Base-by-base conservation (phyloP, 768 basidiomycete species). In the Boletus patriciae region DNA sequence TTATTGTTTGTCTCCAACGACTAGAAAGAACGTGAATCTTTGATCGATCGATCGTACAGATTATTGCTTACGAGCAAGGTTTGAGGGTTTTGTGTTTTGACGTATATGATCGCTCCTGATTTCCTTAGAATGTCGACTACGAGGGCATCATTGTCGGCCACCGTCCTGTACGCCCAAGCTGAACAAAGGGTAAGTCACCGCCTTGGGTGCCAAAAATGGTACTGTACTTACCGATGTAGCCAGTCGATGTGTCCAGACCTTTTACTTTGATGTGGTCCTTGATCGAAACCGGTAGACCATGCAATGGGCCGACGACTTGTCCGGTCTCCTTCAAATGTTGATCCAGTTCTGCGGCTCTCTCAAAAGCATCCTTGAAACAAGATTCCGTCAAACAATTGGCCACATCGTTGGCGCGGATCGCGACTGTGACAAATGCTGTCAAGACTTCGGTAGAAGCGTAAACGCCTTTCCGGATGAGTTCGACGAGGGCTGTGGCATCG, bases 311-410 rank as follows among this genome's bases (percentile, higher is more conserved):
- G 10, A 82, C 69, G 27, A 77, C 72, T 41, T 76, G 70, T 18
- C 83, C 83, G 0, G 80, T 84, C 52, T 70, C 59, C 16, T 63
- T 52, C 33, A 81, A 65, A 63, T 81, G 65, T 23, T 70, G 74
- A 62, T 86, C 84, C 21, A 86, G 71, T 58, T 82, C 72, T 47
- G 62, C 69, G 5, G 85, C 85, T 41, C 77, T 72, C 50, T 66
- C 58, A 42, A 83, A 67, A 4, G 77, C 81, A n/a, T 79, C 74
- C 21, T 81, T 77, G 57, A 84, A 73, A 58, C 83, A 84, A 47
- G 85, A 79, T 57, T 86, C 83, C 16, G 82, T 81, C 21, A 84
- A 67, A 62, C 83, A 84, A 59, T 81, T 81, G 7, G 79, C 79
- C 52, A 65, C 55, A 34, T 72, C 62, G 48, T 72, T 73, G n/a